A percentile compares a stretch with the other conserved stretches of the same genome.
Conservation (phyloP, 164 flowering plant species). For the Umbellularia californica region DNA sequence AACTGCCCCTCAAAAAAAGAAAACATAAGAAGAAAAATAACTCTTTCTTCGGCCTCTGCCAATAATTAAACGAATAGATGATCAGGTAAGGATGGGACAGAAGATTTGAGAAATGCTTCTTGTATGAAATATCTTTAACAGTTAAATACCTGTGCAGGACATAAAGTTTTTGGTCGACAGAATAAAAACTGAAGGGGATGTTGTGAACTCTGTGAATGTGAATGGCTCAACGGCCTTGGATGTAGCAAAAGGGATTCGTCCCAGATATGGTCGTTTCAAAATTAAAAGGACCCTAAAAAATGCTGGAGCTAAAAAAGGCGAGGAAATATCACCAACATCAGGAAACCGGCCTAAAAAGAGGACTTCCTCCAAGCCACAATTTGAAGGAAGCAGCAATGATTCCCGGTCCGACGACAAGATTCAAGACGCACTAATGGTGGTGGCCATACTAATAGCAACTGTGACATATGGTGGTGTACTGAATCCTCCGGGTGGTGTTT, state of each 20-base stretch:
- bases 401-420: not conserved
- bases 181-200: not conserved
- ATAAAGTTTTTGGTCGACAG: not conserved
- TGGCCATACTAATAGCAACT: not conserved
- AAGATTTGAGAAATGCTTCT: too few species aligned
- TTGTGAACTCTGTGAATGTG: not conserved
- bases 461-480: not conserved
- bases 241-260: not conserved
- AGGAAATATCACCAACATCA: not conserved
- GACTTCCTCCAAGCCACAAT: not conserved
- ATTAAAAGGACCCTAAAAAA: not conserved
- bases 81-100: too few species aligned
- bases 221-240: not conserved
- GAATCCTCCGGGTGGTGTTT: constrained; percentile 1
- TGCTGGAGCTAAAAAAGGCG: not conserved
- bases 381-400: not conserved
- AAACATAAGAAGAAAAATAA: too few species aligned
- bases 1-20: too few species aligned
- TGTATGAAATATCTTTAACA: too few species aligned
- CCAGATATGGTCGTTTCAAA: not conserved
- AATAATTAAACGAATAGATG: too few species aligned
- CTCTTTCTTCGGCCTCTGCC: too few species aligned
- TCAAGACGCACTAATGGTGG: not conserved
- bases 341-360: not conserved
- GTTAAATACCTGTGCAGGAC: not conserved